Conservation (phyloP, 2,329 filamentous ascomycete genomes). For the Colletotrichum karsti region DNA sequence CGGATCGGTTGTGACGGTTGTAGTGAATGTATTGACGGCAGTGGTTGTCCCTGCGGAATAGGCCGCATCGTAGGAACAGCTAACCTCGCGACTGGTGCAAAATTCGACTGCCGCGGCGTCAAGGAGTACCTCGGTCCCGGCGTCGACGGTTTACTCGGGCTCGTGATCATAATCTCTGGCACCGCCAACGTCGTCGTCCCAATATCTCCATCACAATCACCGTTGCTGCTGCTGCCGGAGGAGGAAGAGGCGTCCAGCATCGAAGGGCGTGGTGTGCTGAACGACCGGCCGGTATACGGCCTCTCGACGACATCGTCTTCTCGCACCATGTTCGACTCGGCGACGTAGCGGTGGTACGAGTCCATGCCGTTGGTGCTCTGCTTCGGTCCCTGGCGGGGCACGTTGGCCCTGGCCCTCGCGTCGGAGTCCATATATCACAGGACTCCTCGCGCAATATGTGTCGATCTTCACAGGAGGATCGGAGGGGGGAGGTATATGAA, state of each 20-base stretch:
- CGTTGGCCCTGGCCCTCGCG: conserved; percentile 29
- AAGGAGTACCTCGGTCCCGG: conserved; percentile 9
- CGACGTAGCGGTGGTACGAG: conserved; percentile 30
- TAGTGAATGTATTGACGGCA: not conserved
- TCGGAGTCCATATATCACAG: conserved; percentile 22
- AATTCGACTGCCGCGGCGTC: not conserved
- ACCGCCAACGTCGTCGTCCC: not conserved
- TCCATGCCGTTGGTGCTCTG: conserved; percentile 28
- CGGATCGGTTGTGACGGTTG: not conserved
- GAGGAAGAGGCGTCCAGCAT: not conserved
- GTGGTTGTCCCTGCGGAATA: not conserved
- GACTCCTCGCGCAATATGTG: not conserved
- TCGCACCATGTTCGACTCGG: conserved; percentile 10
- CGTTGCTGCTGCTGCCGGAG: not conserved
- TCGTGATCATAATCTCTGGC: conserved; percentile 19
- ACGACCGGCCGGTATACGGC: conserved; percentile 25
- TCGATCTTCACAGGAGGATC: not conserved
- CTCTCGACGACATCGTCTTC: not conserved
- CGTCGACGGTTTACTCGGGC: not conserved
- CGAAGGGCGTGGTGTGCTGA: conserved; percentile 25
- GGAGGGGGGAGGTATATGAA: no score
- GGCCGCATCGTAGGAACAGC: not conserved
- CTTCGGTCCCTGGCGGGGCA: conserved; percentile 22
- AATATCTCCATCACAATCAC: not conserved
- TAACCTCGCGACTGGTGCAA: not conserved